Evolutionary conservation across 257 asterid species (phyloP).

Genomic region (Plantago ovata): DNA sequence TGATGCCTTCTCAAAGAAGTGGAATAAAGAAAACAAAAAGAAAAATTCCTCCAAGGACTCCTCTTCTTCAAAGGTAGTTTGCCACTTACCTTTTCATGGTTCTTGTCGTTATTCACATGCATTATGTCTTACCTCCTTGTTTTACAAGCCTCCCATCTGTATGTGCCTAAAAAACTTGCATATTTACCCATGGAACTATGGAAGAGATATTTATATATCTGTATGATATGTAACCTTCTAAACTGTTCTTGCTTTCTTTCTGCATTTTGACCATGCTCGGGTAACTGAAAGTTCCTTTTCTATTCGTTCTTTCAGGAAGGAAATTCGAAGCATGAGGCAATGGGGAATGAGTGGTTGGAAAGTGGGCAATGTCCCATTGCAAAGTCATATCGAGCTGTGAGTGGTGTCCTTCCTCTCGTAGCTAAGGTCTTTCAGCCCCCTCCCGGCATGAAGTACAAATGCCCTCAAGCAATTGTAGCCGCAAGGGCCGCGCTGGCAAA

Average conservation of each 20-base stretch:
- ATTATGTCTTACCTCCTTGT: not conserved
- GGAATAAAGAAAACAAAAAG: slow-evolving; percentile 54
- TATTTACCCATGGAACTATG: not conserved
- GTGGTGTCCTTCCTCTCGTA: slow-evolving; percentile 77
- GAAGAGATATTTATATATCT: not conserved
- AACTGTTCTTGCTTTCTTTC: not conserved
- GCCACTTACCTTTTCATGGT: not conserved
- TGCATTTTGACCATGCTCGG: not conserved
- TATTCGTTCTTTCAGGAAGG: slow-evolving; percentile 45
- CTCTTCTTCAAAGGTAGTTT: slow-evolving; percentile 58
- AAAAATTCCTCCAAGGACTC: slow-evolving; percentile 52
- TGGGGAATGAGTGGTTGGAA: slow-evolving; percentile 80
- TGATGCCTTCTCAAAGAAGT: slow-evolving; percentile 65
- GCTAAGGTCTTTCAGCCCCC: slow-evolving; percentile 83
- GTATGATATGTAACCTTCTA: no score
- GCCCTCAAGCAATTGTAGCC: slow-evolving; percentile 79
- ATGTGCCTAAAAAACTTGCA: no score
- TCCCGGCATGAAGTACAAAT: slow-evolving; percentile 63
- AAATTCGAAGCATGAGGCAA: slow-evolving; percentile 60
- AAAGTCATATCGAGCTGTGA: slow-evolving; percentile 80
- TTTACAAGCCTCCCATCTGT: no score
- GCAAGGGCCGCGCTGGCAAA: slow-evolving; percentile 78
- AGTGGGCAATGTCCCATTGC: slow-evolving; percentile 91
- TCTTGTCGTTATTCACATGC: not conserved
- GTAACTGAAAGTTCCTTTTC: not conserved